phyloP scores from a whole-genome alignment of 805 yeast genomes.

The Myxozyma kluyveri region DNA sequence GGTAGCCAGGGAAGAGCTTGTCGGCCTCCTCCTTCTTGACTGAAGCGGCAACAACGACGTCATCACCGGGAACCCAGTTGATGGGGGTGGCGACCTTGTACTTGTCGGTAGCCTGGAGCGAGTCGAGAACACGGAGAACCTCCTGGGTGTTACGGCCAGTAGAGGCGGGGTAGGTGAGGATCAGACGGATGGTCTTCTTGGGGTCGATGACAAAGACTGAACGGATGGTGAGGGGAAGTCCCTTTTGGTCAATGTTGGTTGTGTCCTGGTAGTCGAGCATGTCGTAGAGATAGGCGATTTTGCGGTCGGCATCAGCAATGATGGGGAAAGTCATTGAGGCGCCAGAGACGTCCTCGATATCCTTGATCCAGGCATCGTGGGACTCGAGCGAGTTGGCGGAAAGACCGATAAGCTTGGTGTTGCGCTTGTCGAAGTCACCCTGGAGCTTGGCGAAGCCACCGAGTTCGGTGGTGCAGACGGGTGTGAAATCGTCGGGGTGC shows the following conservation, averaged over 20 bases:
- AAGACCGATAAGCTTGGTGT: conserved; percentile 83
- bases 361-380: conserved; percentile 85
- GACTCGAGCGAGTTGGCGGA: conserved; percentile 79
- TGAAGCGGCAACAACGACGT: conserved; percentile 89
- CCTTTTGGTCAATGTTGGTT: conserved; percentile 62
- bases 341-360: conserved; percentile 82
- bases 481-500: conserved; percentile 96
- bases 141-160: conserved; percentile 93
- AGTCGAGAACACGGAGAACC: conserved; percentile 85
- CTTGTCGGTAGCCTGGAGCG: conserved; percentile 74
- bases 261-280: conserved; percentile 86
- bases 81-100: conserved; percentile 86
- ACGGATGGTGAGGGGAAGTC: conserved; percentile 82
- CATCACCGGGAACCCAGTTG: conserved; percentile 66
- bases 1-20: conserved; percentile 84
- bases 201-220: conserved; percentile 92
- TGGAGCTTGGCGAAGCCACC: conserved; percentile 90
- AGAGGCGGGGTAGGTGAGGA: conserved; percentile 87
- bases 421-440: conserved; percentile 82
- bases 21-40: conserved; percentile 81
- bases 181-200: conserved; percentile 78
- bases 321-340: conserved; percentile 81
- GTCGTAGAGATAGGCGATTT: conserved; percentile 79
- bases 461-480: conserved; percentile 93
- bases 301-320: conserved; percentile 81